These are phyloP conservation scores for Macrophomina pseudophaseolina DNA, from an alignment of 2,329 filamentous ascomycete species.

Conservation along the genomic window DNA sequence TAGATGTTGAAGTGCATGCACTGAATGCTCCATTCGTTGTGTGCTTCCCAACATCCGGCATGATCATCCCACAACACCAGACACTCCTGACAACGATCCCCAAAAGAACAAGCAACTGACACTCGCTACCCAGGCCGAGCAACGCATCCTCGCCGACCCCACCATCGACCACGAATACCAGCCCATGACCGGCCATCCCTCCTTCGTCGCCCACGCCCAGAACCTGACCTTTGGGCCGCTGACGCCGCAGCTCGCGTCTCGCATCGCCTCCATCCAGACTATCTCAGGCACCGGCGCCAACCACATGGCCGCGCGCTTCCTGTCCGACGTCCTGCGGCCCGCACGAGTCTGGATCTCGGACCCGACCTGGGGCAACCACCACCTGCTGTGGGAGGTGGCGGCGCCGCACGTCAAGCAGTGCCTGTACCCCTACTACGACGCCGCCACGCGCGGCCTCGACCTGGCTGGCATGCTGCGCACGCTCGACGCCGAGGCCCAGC, in stretches of 20 bases:
- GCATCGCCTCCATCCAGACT: slow-evolving; percentile 42
- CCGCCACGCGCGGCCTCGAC: slow-evolving; percentile 34
- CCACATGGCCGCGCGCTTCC: slow-evolving; percentile 38
- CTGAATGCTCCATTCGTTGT: too few species aligned
- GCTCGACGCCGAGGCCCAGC: slow-evolving; percentile 33
- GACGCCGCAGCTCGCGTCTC: slow-evolving; percentile 2
- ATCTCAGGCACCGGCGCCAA: slow-evolving; percentile 47
- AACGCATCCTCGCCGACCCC: slow-evolving; percentile 23
- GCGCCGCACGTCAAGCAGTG: slow-evolving; percentile 30
- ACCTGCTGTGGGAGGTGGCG: slow-evolving; percentile 37
- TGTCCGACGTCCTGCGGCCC: slow-evolving; percentile 32
- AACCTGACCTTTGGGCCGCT: slow-evolving; percentile 36
- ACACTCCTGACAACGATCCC: slow-evolving; percentile 13
- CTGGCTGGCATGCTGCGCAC: slow-evolving; percentile 38
- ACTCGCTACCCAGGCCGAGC: slow-evolving; percentile 24
- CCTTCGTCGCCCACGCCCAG: slow-evolving; percentile 34
- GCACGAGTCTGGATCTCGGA: slow-evolving; percentile 40
- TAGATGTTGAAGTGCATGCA: neutral
- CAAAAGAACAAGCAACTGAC: neutral
- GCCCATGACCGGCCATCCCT: slow-evolving; percentile 32
- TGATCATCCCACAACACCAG: neutral
- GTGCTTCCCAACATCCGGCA: too few species aligned
- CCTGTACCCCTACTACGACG: slow-evolving; percentile 39
- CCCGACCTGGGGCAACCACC: slow-evolving; percentile 43
- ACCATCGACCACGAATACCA: slow-evolving; percentile 34